phyloP scores from a whole-genome alignment of 1,139 yeast species.

The Scheffersomyces parashehatae region DNA sequence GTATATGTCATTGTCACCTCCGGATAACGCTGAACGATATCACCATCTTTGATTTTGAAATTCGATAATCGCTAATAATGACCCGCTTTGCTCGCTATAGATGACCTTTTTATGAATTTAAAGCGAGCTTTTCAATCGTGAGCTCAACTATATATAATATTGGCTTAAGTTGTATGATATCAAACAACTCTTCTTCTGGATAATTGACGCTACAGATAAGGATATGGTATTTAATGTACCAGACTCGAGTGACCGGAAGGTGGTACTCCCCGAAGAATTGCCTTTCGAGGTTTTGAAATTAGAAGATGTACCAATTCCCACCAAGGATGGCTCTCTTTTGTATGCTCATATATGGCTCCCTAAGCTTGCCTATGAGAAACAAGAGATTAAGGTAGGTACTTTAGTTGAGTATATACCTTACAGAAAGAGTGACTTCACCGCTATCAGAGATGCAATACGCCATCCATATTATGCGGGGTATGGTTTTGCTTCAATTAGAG shows the following conservation, averaged over 20 bases:
- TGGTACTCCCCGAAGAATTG: slow-evolving; percentile 20
- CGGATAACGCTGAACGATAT: too few relatives aligned
- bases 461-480: slow-evolving; percentile 46
- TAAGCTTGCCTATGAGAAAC: slow-evolving; percentile 15
- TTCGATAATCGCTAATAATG: too few relatives aligned
- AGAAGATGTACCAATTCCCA: slow-evolving; percentile 30
- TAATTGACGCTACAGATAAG: too few relatives aligned
- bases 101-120: too few relatives aligned
- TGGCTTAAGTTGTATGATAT: too few relatives aligned
- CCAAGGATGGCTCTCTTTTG: slow-evolving; percentile 33
- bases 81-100: too few relatives aligned
- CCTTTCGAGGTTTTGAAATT: slow-evolving; percentile 29
- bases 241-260: slow-evolving; percentile 20
- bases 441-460: slow-evolving; percentile 40
- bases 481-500: slow-evolving; percentile 41
- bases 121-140: too few relatives aligned
- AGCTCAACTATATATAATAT: too few relatives aligned
- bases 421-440: slow-evolving; percentile 41
- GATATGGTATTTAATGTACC: slow-evolving; percentile 16
- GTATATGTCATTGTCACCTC: too few relatives aligned
- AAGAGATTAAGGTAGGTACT: slow-evolving; percentile 27
- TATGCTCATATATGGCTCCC: slow-evolving; percentile 46
- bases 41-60: too few relatives aligned
- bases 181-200: too few relatives aligned
- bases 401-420: slow-evolving; percentile 43